Evolutionary conservation across 129 eudicot genomes (phyloP).

Genomic region (Lonicera japonica): DNA sequence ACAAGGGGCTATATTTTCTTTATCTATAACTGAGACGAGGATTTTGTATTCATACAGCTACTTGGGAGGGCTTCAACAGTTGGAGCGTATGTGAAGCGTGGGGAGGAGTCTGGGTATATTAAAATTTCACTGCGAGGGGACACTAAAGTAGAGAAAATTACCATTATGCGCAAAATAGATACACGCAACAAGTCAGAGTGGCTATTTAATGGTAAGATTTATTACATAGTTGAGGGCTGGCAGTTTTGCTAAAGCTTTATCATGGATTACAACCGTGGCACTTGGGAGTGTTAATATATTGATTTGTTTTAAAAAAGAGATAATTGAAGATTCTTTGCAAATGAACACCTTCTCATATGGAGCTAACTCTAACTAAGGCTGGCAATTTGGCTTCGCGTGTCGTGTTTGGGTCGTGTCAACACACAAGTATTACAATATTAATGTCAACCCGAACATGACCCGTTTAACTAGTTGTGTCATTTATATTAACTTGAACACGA

Average conservation of each 20-base stretch:
- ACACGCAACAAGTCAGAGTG: constrained; percentile 86
- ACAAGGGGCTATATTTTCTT: background rate
- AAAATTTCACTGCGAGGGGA: constrained; percentile 73
- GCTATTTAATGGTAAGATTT: constrained; percentile 63
- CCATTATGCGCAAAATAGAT: constrained; percentile 71
- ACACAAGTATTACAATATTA: too few relatives aligned
- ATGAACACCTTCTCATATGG: background rate
- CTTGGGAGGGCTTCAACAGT: constrained; percentile 84
- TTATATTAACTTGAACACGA: too few relatives aligned
- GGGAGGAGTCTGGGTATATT: constrained; percentile 78
- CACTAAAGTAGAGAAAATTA: constrained; percentile 37
- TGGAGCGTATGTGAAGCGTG: constrained; percentile 94
- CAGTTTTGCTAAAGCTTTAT: background rate
- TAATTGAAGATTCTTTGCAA: background rate
- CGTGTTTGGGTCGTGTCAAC: too few relatives aligned
- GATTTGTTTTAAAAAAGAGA: background rate
- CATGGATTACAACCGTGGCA: background rate
- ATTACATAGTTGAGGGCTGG: background rate
- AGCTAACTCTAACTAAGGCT: too few relatives aligned
- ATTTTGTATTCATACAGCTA: constrained; percentile 41
- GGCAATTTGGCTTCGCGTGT: too few relatives aligned
- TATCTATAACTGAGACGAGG: constrained; percentile 4
- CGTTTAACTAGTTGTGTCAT: too few relatives aligned
- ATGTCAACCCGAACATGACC: too few relatives aligned
- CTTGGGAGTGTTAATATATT: background rate